A percentile compares a stretch with the other conserved stretches of the same genome.
Evolutionary conservation across 1,139 yeast species (phyloP).

Genomic region (Blastobotrys petasosporus): DNA sequence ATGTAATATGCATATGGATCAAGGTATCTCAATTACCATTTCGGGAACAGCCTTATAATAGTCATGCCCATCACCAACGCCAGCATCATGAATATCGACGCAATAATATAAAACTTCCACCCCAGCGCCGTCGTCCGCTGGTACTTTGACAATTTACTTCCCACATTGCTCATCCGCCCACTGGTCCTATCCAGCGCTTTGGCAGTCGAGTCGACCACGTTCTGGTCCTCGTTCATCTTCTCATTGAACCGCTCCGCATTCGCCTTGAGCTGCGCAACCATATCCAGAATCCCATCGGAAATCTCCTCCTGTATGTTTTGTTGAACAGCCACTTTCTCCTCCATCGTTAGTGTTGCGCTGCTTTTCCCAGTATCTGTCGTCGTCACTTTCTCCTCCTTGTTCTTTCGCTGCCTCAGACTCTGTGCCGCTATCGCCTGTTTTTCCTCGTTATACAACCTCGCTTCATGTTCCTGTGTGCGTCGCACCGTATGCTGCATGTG

Average conservation of each 20-base stretch:
- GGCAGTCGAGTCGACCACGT: constrained; percentile 31
- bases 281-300: constrained; percentile 43
- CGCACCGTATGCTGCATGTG: constrained; percentile 18
- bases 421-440: constrained; percentile 2
- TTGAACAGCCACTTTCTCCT: constrained; percentile 30
- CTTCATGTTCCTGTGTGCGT: constrained; percentile 16
- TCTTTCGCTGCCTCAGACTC: neutral
- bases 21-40: constrained; percentile 26
- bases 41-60: constrained; percentile 35
- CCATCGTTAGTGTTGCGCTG: constrained; percentile 14
- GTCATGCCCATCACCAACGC: constrained; percentile 34
- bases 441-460: constrained; percentile 9
- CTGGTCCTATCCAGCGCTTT: constrained; percentile 33
- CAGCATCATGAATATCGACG: constrained; percentile 32
- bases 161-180: constrained; percentile 34
- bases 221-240: constrained; percentile 34
- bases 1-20: neutral
- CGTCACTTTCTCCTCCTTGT: neutral
- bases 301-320: constrained; percentile 38
- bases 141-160: constrained; percentile 31
- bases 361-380: constrained; percentile 1
- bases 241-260: constrained; percentile 41
- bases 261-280: constrained; percentile 46
- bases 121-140: constrained; percentile 34
- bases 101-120: constrained; percentile 37